These are phyloP conservation scores for Prunus persica DNA, from an alignment of 306 rosid genomes.

Conservation along the genomic window Prunus_persica_NCBIv2 NC_034016.1:17475001-17475500, in stretches of 20 bases:
- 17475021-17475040: constrained; percentile 97
- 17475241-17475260: constrained; percentile 90
- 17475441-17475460: constrained; percentile 75
- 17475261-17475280: constrained; percentile 89
- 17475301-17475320: constrained; percentile 95
- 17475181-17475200: constrained; percentile 79
- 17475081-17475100: constrained; percentile 90
- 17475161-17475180: constrained; percentile 83
- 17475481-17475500: constrained; percentile 45
- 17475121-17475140: constrained; percentile 93
- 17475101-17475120: constrained; percentile 93
- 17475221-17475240: constrained; percentile 92
- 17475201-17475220: constrained; percentile 72
- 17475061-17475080: constrained; percentile 90
- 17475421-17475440: constrained; percentile 78
- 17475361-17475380: constrained; percentile 93
- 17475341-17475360: constrained; percentile 85
- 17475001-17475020: constrained; percentile 86
- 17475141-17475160: constrained; percentile 95
- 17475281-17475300: constrained; percentile 78
- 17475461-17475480: constrained; percentile 61
- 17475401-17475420: constrained; percentile 84
- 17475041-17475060: constrained; percentile 98
- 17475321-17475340: constrained; percentile 89
- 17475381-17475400: constrained; percentile 92